phyloP scores from a whole-genome alignment of 2,329 filamentous ascomycete genomes.

The Xylaria sp. region DNA sequence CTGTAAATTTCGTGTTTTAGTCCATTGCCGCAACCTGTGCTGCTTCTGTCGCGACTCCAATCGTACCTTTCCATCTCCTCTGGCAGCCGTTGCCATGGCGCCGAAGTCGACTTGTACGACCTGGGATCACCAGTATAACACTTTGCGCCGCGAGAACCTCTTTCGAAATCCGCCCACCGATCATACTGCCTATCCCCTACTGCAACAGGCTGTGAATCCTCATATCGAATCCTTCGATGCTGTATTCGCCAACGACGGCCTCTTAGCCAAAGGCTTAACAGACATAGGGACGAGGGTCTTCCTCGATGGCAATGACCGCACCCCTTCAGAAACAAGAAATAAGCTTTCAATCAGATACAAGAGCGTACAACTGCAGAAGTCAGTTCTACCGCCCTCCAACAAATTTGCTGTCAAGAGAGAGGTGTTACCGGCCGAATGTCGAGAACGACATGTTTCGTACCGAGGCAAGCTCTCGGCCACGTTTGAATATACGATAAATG shows the following conservation, averaged over 20 bases:
- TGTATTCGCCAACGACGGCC: conserved; percentile 78
- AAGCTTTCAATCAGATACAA: conserved; percentile 81
- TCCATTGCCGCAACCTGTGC: conserved; percentile 4
- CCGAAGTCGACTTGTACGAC: conserved; percentile 70
- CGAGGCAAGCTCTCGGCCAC: conserved; percentile 85
- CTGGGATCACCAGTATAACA: conserved; percentile 90
- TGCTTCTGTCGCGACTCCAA: conserved; percentile 2
- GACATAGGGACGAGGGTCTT: conserved; percentile 93
- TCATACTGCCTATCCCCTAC: conserved; percentile 85
- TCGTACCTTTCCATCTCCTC: not conserved
- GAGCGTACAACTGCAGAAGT: conserved; percentile 84
- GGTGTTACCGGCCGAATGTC: conserved; percentile 90
- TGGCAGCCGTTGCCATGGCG: conserved; percentile 58
- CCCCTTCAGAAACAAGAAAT: conserved; percentile 72
- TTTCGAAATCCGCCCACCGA: conserved; percentile 91
- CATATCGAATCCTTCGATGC: conserved; percentile 97
- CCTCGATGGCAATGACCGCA: conserved; percentile 81
- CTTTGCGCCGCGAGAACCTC: conserved; percentile 84
- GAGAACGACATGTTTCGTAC: conserved; percentile 93
- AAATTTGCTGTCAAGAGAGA: conserved; percentile 83
- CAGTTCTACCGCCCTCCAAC: conserved; percentile 81
- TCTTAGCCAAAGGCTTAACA: conserved; percentile 78
- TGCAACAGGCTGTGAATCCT: conserved; percentile 86
- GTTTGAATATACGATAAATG: conserved; percentile 87
- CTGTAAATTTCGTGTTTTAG: not conserved